phyloP scores from a whole-genome alignment of 352 stramenopile genomes.

The Globisporangium okanoganense region DNA sequence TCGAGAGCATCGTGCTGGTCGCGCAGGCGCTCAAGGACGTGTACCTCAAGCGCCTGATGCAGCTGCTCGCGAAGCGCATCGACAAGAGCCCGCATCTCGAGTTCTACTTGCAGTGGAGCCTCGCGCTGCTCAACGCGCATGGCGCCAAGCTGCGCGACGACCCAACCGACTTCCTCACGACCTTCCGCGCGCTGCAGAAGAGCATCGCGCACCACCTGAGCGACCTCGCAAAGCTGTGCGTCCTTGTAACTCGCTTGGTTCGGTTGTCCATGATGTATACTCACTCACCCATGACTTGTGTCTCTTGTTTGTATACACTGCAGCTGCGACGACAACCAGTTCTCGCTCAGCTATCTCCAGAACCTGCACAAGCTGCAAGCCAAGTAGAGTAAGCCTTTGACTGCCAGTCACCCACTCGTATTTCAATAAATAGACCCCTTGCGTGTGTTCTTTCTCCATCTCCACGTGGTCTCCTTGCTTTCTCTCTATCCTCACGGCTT shows the following conservation, averaged over 20 bases:
- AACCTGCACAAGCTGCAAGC: conserved; percentile 55
- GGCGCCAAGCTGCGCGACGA: conserved; percentile 83
- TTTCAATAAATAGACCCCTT: conserved; percentile 50
- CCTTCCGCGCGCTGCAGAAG: conserved; percentile 86
- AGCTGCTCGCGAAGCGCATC: conserved; percentile 92
- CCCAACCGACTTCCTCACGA: conserved; percentile 68
- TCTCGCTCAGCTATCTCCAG: conserved; percentile 83
- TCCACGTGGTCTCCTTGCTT: neutral
- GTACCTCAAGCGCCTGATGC: conserved; percentile 92
- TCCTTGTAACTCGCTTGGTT: conserved; percentile 5
- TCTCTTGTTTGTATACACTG: conserved; percentile 12
- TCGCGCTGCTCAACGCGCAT: conserved; percentile 93
- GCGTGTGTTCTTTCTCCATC: neutral
- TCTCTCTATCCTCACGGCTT: neutral
- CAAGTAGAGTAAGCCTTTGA: conserved; percentile 2
- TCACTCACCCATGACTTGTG: conserved; percentile 14
- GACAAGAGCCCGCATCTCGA: conserved; percentile 94
- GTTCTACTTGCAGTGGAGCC: conserved; percentile 96
- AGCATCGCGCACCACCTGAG: conserved; percentile 79
- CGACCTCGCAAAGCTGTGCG: conserved; percentile 85
- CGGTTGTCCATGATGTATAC: conserved; percentile 1
- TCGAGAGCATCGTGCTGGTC: conserved; percentile 89
- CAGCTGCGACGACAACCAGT: conserved; percentile 89
- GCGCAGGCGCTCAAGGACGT: conserved; percentile 87
- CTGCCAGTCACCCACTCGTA: neutral